phyloP scores from a whole-genome alignment of 2,329 filamentous ascomycete species.

The Trichoderma sp. region DNA sequence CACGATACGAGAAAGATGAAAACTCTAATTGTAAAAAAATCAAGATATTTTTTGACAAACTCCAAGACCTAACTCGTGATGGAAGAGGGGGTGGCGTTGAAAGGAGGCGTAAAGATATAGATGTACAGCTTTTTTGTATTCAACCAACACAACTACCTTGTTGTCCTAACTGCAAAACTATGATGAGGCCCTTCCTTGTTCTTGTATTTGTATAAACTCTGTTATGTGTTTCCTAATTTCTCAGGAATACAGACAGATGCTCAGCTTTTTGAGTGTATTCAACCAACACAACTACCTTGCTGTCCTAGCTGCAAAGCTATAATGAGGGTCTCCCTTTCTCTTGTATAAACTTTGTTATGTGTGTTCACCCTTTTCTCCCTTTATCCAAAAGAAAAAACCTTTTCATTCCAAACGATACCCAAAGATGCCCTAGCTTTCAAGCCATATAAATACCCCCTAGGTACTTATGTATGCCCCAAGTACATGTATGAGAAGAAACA shows the following conservation, averaged over 20 bases:
- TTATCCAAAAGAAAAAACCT: neutral
- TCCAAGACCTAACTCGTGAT: neutral
- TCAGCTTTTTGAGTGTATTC: neutral
- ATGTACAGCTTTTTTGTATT: too few species aligned
- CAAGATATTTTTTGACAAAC: neutral
- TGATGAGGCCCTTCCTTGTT: fast-evolving
- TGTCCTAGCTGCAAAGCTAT: neutral
- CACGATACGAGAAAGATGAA: neutral
- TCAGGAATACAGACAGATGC: neutral
- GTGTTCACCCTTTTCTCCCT: neutral
- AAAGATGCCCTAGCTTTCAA: neutral
- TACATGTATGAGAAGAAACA: neutral
- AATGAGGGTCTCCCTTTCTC: neutral
- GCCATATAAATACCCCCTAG: neutral
- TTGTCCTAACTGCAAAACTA: neutral
- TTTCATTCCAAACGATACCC: neutral
- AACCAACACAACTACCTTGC: neutral
- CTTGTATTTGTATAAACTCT: neutral
- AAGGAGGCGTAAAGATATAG: neutral
- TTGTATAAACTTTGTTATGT: neutral
- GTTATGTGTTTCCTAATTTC: neutral
- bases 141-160: neutral
- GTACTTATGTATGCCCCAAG: neutral
- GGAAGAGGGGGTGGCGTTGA: neutral
- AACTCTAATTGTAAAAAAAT: neutral